Evolutionary conservation across 352 stramenopile genomes (phyloP).

Genomic region (Phytophthora ohioensis): DNA sequence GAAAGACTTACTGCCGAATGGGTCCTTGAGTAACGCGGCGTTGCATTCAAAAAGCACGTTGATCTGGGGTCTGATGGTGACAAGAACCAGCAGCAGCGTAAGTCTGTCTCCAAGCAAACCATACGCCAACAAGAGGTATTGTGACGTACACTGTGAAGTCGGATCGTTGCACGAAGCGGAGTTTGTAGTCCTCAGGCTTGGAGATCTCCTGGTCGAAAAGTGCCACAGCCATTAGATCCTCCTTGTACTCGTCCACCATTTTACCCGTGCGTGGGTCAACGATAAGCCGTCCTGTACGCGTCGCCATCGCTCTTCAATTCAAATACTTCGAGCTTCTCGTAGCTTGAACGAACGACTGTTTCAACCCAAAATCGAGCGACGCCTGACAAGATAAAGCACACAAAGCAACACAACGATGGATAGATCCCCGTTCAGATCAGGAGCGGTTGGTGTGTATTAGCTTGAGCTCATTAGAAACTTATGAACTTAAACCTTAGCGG

Average conservation of each 20-base stretch:
- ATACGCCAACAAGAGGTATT: not conserved
- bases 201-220: conserved; percentile 55
- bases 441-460: conserved; percentile 32
- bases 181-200: conserved; percentile 49
- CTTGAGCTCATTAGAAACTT: conserved; percentile 5
- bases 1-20: conserved; percentile 60
- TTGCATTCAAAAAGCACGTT: conserved; percentile 76
- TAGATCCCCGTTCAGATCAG: conserved; percentile 37
- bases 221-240: conserved; percentile 73
- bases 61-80: conserved; percentile 48
- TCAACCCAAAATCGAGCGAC: not conserved
- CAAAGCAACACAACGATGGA: not conserved
- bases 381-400: not conserved
- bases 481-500: conserved; percentile 8
- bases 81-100: not conserved
- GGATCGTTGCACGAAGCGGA: conserved; percentile 60
- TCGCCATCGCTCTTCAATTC: conserved; percentile 47
- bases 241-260: conserved; percentile 73
- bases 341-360: not conserved
- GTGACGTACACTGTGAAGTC: conserved; percentile 65
- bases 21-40: conserved; percentile 66
- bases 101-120: not conserved
- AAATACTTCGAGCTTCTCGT: not conserved
- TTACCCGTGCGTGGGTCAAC: conserved; percentile 62
- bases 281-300: conserved; percentile 61